Conservation (phyloP, 2,329 filamentous ascomycete genomes). For the Cercospora sp. region DNA sequence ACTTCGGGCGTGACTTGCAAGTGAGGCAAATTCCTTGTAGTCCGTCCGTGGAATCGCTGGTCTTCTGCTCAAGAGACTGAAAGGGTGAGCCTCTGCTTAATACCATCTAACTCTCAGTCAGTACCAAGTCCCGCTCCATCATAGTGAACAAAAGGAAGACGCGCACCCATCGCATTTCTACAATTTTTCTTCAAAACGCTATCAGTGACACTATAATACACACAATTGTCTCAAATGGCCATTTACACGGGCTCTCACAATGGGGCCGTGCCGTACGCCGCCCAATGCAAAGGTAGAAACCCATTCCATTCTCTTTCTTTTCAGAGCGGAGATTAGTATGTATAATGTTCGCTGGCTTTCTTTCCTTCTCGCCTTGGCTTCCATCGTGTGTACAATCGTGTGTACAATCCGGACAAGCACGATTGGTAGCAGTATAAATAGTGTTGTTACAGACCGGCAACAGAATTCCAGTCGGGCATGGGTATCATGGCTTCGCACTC, state of each 20-base stretch:
- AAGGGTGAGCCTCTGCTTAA: too few species aligned
- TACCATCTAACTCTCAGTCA: neutral
- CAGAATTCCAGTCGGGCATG: slow-evolving; percentile 13
- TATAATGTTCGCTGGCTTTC: neutral
- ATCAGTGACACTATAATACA: slow-evolving; percentile 23
- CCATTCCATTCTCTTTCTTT: neutral
- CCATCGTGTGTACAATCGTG: neutral
- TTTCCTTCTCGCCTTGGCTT: slow-evolving; percentile 4
- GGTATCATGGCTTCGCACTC: slow-evolving; percentile 24
- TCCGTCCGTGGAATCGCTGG: too few species aligned
- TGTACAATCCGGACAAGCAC: slow-evolving; percentile 12
- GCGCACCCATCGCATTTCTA: neutral
- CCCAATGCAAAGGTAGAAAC: slow-evolving; percentile 9
- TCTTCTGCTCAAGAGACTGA: too few species aligned
- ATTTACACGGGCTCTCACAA: slow-evolving; percentile 8
- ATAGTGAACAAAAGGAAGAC: neutral
- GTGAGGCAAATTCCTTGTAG: too few species aligned
- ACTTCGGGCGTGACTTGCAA: too few species aligned
- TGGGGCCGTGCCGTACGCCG: slow-evolving; percentile 15
- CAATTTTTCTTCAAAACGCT: slow-evolving; percentile 17
- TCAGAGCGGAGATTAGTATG: slow-evolving; percentile 20
- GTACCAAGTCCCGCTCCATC: neutral
- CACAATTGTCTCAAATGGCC: slow-evolving; percentile 7
- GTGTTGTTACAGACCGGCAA: slow-evolving; percentile 20
- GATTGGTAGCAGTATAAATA: slow-evolving; percentile 14